These are phyloP conservation scores for Rickenella mellea DNA, from an alignment of 768 basidiomycete species.

Conservation along the genomic window DNA sequence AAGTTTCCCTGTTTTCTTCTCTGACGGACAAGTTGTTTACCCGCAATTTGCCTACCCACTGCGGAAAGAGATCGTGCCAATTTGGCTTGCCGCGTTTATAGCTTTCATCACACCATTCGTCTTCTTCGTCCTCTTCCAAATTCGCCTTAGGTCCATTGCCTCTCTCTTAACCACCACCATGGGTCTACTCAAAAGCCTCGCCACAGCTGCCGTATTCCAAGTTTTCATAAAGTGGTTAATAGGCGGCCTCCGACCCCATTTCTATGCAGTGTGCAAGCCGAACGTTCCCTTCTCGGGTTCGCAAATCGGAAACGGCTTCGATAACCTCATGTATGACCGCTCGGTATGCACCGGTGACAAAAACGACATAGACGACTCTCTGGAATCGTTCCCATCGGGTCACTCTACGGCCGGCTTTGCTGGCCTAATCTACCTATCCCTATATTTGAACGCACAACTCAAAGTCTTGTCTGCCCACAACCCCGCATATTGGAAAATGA, in stretches of 20 bases:
- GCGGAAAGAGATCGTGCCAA: constrained; percentile 43
- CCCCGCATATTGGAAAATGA: constrained; percentile 56
- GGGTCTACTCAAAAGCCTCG: constrained; percentile 41
- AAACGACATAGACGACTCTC: constrained; percentile 44
- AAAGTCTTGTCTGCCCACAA: constrained; percentile 53
- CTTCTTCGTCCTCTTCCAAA: constrained; percentile 46
- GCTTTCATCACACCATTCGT: constrained; percentile 47
- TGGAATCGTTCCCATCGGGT: constrained; percentile 48
- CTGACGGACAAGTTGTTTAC: constrained; percentile 39
- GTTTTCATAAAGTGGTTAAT: constrained; percentile 47
- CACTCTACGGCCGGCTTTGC: constrained; percentile 53
- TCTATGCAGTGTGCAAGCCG: constrained; percentile 43
- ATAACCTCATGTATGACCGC: constrained; percentile 39
- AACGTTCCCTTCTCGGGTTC: constrained; percentile 19
- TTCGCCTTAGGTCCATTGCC: constrained; percentile 34
- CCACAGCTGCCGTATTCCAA: constrained; percentile 34
- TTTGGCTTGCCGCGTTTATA: constrained; percentile 42
- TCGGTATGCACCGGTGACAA: constrained; percentile 45
- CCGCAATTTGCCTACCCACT: constrained; percentile 44
- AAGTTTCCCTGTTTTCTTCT: constrained; percentile 34
- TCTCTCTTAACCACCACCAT: constrained; percentile 41
- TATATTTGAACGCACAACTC: constrained; percentile 45
- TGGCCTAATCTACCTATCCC: constrained; percentile 36
- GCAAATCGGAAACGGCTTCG: constrained; percentile 36
- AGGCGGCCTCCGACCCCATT: constrained; percentile 41